Evolutionary conservation across 148 eudicot genomes (phyloP).

Genomic region (Diospyros kaki): DNA sequence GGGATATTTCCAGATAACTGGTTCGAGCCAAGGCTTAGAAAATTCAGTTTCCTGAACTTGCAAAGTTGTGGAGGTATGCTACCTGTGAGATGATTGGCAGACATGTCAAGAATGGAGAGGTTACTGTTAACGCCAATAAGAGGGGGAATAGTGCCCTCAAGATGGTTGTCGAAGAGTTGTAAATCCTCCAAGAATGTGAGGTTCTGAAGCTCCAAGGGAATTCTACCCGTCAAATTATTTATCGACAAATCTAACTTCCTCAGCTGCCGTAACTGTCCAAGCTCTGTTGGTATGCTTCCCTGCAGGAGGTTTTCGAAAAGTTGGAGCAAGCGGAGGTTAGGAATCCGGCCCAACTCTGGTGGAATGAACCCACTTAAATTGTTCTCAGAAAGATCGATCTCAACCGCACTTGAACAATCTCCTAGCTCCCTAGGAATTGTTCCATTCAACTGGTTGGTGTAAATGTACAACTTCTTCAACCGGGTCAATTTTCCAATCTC

Average conservation of each 20-base stretch:
- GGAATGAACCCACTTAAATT: slow-evolving; percentile 38
- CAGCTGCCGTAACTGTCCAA: slow-evolving; percentile 32
- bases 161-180: slow-evolving; percentile 50
- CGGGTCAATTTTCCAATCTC: slow-evolving; percentile 42
- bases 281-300: slow-evolving; percentile 45
- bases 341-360: slow-evolving; percentile 27
- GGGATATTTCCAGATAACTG: slow-evolving; percentile 48
- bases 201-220: slow-evolving; percentile 39
- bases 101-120: slow-evolving; percentile 42
- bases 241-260: slow-evolving; percentile 41
- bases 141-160: slow-evolving; percentile 46
- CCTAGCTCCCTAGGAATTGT: slow-evolving; percentile 44
- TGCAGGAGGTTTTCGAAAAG: slow-evolving; percentile 47
- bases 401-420: slow-evolving; percentile 28
- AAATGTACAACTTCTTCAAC: slow-evolving; percentile 40
- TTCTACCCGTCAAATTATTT: slow-evolving; percentile 45
- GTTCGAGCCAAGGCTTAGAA: slow-evolving; percentile 53
- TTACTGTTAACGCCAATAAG: slow-evolving; percentile 36
- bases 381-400: slow-evolving; percentile 56
- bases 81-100: slow-evolving; percentile 42
- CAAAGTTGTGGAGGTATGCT: slow-evolving; percentile 41
- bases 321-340: slow-evolving; percentile 42
- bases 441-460: slow-evolving; percentile 51
- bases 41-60: slow-evolving; percentile 32
- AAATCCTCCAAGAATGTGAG: slow-evolving; percentile 35